A percentile compares a stretch with the other conserved stretches of the same genome.
These are phyloP conservation scores for Pogostemon cablin DNA, from an alignment of 257 asterid species.

Conservation along the genomic window DNA sequence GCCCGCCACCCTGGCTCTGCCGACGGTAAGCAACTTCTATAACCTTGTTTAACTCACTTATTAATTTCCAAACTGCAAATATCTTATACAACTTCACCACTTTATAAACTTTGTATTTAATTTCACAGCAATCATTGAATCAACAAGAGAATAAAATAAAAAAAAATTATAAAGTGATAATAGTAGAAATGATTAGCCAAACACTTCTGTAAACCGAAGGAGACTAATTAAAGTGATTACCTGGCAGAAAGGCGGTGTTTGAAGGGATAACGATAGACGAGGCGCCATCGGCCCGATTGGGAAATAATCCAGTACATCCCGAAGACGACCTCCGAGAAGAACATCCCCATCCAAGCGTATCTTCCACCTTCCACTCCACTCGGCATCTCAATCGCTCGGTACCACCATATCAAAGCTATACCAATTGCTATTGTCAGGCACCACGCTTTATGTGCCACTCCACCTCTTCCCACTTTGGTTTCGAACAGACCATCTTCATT, in stretches of 20 bases:
- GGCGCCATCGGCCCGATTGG: conserved; percentile 63
- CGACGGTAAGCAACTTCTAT: too few species aligned
- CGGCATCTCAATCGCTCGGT: conserved; percentile 55
- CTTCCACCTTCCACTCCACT: conserved; percentile 30
- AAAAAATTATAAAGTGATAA: too few species aligned
- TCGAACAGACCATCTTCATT: conserved; percentile 50
- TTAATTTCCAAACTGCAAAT: too few species aligned
- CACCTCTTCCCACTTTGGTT: conserved; percentile 47
- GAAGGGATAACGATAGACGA: conserved; percentile 52
- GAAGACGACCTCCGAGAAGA: conserved; percentile 50
- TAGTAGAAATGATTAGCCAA: too few species aligned
- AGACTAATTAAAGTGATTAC: conserved; percentile 24
- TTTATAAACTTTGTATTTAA: too few species aligned
- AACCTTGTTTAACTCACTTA: too few species aligned
- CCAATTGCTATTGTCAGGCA: conserved; percentile 41
- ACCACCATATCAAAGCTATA: conserved; percentile 43
- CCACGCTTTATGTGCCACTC: conserved; percentile 33
- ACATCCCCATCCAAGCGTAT: conserved; percentile 60
- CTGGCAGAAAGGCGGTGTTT: conserved; percentile 50
- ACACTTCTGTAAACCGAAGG: too few species aligned
- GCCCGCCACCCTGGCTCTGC: too few species aligned
- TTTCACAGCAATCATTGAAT: too few species aligned
- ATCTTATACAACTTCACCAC: too few species aligned
- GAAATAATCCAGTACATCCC: conserved; percentile 71
- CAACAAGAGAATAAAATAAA: too few species aligned